Conservation (phyloP, 768 basidiomycete genomes). For the Hygrophorus pudorinus region DNA sequence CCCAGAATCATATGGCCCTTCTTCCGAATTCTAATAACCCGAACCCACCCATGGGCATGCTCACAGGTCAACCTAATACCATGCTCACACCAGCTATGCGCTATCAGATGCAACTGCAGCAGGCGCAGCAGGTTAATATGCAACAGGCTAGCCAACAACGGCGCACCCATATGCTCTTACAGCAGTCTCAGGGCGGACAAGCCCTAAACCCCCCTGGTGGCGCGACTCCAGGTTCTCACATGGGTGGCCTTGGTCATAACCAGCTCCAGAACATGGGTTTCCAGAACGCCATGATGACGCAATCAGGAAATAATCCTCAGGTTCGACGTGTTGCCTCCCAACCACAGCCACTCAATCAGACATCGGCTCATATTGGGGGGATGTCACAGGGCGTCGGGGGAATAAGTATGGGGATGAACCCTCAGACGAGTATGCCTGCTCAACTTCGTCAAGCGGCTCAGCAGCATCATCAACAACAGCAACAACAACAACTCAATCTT, state of each 20-base stretch:
- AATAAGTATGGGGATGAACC: slow-evolving; percentile 35
- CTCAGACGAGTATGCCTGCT: slow-evolving; percentile 29
- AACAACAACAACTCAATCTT: slow-evolving; percentile 21
- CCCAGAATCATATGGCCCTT: neutral
- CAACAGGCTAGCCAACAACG: slow-evolving; percentile 16
- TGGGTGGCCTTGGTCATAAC: slow-evolving; percentile 19
- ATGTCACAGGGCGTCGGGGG: slow-evolving; percentile 25
- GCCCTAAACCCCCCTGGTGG: slow-evolving; percentile 15
- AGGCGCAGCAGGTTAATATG: slow-evolving; percentile 14
- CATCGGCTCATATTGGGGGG: slow-evolving; percentile 22
- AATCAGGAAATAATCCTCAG: slow-evolving; percentile 21
- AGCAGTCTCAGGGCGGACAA: slow-evolving; percentile 27
- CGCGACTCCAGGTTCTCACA: slow-evolving; percentile 20
- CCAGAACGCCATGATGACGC: slow-evolving; percentile 30
- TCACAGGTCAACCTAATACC: slow-evolving; percentile 20
- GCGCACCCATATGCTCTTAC: slow-evolving; percentile 22
- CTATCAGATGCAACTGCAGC: slow-evolving; percentile 20
- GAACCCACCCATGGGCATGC: slow-evolving; percentile 21
- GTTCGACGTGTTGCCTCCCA: slow-evolving; percentile 53
- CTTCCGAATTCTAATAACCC: neutral
- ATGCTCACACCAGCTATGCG: slow-evolving; percentile 14
- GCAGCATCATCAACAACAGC: slow-evolving; percentile 23
- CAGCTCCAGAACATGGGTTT: slow-evolving; percentile 34
- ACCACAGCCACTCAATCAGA: slow-evolving; percentile 32
- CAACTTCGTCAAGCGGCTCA: slow-evolving; percentile 26